These are phyloP conservation scores for Botrytis fabae DNA, from an alignment of 2,329 filamentous ascomycete species.

Conservation along the genomic window DNA sequence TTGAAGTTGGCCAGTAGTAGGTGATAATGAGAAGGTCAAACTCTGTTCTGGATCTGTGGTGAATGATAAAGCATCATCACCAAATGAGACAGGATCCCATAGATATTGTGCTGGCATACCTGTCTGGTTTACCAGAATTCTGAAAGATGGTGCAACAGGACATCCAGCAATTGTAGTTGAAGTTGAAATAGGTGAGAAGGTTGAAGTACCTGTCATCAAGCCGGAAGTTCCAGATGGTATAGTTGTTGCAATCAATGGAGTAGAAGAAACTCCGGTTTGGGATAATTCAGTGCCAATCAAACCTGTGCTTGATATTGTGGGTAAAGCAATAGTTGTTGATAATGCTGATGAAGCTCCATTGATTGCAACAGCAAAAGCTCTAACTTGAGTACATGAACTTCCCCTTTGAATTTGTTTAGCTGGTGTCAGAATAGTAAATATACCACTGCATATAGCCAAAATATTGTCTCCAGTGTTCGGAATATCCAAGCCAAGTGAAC, in stretches of 20 bases:
- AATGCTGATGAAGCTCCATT: not conserved
- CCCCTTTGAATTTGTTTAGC: conserved; percentile 20
- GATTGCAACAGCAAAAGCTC: conserved; percentile 25
- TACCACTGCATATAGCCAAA: conserved; percentile 24
- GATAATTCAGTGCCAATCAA: not conserved
- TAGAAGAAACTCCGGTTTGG: not conserved
- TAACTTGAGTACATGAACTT: conserved; percentile 16
- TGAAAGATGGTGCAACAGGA: conserved; percentile 27
- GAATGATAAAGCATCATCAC: conserved; percentile 27
- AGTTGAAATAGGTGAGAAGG: conserved; percentile 14
- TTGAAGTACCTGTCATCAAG: not conserved
- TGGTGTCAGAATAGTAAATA: conserved; percentile 26
- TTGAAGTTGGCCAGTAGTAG: conserved; percentile 24
- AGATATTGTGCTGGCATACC: conserved; percentile 24
- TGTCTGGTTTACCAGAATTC: conserved; percentile 25
- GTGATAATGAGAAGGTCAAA: conserved; percentile 26
- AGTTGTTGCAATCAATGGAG: conserved; percentile 6
- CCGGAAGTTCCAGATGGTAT: conserved; percentile 6
- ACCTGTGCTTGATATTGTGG: not conserved
- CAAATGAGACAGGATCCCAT: conserved; percentile 26
- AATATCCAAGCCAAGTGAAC: conserved; percentile 20
- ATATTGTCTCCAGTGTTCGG: conserved; percentile 17
- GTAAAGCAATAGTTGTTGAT: not conserved
- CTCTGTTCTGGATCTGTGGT: conserved; percentile 21
- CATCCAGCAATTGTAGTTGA: conserved; percentile 19